Base-by-base conservation (phyloP, 306 rosid genomes). In the Dryas drummondii region DNA sequence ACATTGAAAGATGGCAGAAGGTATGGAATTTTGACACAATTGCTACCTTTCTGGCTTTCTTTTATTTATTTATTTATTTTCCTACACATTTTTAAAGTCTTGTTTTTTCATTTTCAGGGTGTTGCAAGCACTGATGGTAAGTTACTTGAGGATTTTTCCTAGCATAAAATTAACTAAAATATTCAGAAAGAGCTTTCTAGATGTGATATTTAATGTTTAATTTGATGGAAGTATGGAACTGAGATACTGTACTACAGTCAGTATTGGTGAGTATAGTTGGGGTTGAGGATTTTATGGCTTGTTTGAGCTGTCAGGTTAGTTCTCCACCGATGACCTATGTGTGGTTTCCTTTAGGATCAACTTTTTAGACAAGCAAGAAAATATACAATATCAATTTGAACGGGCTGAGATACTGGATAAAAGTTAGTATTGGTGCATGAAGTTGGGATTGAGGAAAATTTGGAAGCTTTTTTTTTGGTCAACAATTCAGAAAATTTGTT, bases 1-100 rank as follows among this genome's bases (percentile, higher is more conserved):
- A 94, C 72, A 87, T 96, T 74, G 99, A 94, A 85, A 80, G 99
- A 80, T 89, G 99, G 99, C 99, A 96, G 87, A 96, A 96, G 97
- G 99, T 96, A 84, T 32, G 9, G n/a, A 68, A 57, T 53, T 19
- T 41, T 47, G n/a, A 75, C 62, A 55, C 59, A 40, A n/a, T 58
- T 70, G 65, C 62, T 76, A 59, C 26, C 6, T 40, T 26, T 49
- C 57, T 56, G 50, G 47, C 32, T 41, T 41, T 41, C 48, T 52
- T 54, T 27, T 48, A 11, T 32, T 32, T 32, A 32, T 32, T 32
- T 32, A 32, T 32, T 32, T 32, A 32, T 32, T 55, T 16, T 54
- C 42, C 1, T 68, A 32, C 40, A 52, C 1, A 52, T 60, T 55
- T 46, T 48, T n/a, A 66, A 44, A 37, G 44, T 74, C 82, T 57